phyloP scores from a whole-genome alignment of 148 eudicot species.

The Rhododendron ferrugineum region DNA sequence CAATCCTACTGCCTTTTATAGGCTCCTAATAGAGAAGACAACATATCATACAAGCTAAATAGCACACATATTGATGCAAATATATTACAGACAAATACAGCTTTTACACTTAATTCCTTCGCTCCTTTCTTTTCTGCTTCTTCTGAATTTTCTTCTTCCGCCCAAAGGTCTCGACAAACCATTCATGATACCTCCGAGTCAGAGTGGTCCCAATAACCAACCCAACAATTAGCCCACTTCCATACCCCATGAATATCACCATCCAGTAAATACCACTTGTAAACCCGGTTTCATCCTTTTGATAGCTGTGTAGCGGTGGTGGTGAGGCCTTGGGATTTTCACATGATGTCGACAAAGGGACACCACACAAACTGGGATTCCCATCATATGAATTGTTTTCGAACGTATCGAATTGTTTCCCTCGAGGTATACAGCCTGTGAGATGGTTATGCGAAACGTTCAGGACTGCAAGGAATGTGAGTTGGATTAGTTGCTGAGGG shows the following conservation, averaged over 20 bases:
- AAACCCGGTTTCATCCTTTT: background rate
- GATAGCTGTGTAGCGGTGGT: background rate
- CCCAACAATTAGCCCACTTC: slow-evolving; percentile 24
- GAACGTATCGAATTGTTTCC: background rate
- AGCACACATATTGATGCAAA: background rate
- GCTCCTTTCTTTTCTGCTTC: background rate
- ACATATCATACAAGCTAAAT: background rate
- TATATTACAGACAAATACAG: background rate
- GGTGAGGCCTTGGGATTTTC: background rate
- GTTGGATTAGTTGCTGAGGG: background rate
- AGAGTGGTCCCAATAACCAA: slow-evolving; percentile 13
- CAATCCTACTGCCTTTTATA: too few species aligned
- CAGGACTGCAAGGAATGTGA: background rate
- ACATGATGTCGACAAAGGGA: slow-evolving; percentile 1
- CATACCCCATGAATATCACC: slow-evolving; percentile 17
- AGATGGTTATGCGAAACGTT: background rate
- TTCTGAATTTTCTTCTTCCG: background rate
- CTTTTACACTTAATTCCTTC: background rate
- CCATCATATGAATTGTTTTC: background rate
- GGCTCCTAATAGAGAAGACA: too few species aligned
- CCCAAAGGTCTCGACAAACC: slow-evolving; percentile 1
- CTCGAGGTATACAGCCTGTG: background rate
- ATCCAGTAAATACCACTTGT: slow-evolving; percentile 20
- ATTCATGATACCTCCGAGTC: background rate
- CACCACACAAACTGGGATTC: slow-evolving; percentile 21